phyloP scores from a whole-genome alignment of 257 asterid species.

The Apocynum venetum region DNA sequence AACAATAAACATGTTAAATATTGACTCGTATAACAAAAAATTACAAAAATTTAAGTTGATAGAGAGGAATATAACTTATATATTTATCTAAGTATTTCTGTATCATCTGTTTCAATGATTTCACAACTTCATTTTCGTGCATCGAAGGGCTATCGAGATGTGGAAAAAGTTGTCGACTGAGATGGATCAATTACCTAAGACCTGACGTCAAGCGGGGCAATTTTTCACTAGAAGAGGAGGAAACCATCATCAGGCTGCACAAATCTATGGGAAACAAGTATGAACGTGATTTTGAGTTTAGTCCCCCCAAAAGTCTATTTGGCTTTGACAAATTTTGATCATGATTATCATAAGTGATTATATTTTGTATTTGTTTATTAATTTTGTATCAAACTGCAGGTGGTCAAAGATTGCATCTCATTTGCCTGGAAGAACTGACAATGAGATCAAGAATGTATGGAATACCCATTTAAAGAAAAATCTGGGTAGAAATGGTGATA shows the following conservation, averaged over 20 bases:
- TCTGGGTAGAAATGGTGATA: constrained; percentile 4
- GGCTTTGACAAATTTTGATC: not conserved
- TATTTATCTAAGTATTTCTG: too few relatives aligned
- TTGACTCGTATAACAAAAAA: too few relatives aligned
- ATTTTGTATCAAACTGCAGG: constrained; percentile 23
- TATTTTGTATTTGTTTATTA: not conserved
- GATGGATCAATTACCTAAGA: constrained; percentile 81
- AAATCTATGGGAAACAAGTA: constrained; percentile 63
- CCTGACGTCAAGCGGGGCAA: constrained; percentile 77
- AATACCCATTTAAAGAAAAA: constrained; percentile 67
- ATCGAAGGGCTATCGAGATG: constrained; percentile 55
- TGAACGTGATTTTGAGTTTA: not conserved
- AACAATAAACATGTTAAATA: too few relatives aligned
- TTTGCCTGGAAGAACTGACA: constrained; percentile 80
- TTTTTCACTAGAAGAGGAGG: constrained; percentile 59
- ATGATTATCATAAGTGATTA: not conserved
- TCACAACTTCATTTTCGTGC: not conserved
- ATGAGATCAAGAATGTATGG: constrained; percentile 85
- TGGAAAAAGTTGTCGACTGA: constrained; percentile 77
- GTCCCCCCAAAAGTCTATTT: not conserved
- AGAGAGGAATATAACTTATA: too few relatives aligned
- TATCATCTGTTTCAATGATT: too few relatives aligned
- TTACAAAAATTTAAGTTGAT: too few relatives aligned
- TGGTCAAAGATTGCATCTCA: constrained; percentile 79
- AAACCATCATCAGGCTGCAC: constrained; percentile 57